Percentiles rank a stretch among this genome's conserved stretches.
phyloP scores from a whole-genome alignment of 495 filamentous ascomycete species.

The Penicillium alfredii region DNA sequence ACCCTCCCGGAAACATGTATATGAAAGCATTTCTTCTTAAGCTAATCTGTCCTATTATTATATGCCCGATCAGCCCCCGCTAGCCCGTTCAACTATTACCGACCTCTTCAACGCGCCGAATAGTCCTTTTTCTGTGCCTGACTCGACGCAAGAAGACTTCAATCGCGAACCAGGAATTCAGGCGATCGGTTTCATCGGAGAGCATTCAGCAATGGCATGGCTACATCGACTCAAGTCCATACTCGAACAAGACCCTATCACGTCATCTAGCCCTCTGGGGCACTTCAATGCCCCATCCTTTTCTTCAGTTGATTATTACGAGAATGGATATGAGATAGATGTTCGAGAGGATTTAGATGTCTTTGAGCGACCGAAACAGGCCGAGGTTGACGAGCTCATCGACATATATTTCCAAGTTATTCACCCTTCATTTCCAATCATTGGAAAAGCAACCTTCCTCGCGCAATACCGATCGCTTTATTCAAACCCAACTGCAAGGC shows the following conservation, averaged over 20 bases:
- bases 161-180: conserved; percentile 41
- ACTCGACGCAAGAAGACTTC: conserved; percentile 52
- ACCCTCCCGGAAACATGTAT: too few species aligned
- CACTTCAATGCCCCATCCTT: conserved; percentile 21
- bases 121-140: too few species aligned
- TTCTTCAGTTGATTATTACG: conserved; percentile 40
- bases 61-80: neutral
- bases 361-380: conserved; percentile 39
- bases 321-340: conserved; percentile 42
- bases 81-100: neutral
- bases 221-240: conserved; percentile 36
- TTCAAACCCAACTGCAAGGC: conserved; percentile 15
- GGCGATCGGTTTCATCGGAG: conserved; percentile 52
- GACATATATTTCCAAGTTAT: conserved; percentile 50
- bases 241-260: conserved; percentile 11
- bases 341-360: conserved; percentile 37
- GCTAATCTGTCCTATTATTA: neutral
- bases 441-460: conserved; percentile 38
- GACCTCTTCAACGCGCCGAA: conserved; percentile 18
- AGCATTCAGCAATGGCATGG: conserved; percentile 55
- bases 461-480: conserved; percentile 32
- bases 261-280: conserved; percentile 7
- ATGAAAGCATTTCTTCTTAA: too few species aligned
- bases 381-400: conserved; percentile 45
- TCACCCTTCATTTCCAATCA: conserved; percentile 52